phyloP scores from a whole-genome alignment of 192 early-diverging fungal species.

The Podila minutissima region DNA sequence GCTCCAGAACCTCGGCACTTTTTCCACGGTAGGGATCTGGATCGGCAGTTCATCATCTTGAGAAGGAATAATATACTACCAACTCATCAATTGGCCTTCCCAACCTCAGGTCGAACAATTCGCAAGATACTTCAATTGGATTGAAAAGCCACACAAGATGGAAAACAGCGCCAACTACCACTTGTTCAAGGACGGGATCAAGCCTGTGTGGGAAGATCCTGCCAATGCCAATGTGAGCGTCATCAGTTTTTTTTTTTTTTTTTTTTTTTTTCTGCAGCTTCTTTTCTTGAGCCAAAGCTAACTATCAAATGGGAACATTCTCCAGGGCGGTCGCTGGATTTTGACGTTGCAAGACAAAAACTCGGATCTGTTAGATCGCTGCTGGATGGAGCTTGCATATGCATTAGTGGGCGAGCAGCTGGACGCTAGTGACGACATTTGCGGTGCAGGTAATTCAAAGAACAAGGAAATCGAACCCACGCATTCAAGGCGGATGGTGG shows the following conservation, averaged over 20 bases:
- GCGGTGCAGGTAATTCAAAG: constrained; percentile 49
- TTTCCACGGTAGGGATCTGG: constrained; percentile 20
- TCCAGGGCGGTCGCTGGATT: constrained; percentile 56
- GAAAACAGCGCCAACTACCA: constrained; percentile 54
- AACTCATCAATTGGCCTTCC: background rate
- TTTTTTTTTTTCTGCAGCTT: background rate
- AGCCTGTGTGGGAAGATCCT: constrained; percentile 59
- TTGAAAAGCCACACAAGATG: constrained; percentile 52
- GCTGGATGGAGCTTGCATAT: constrained; percentile 55
- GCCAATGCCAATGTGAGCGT: constrained; percentile 53
- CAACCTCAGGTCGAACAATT: constrained; percentile 46
- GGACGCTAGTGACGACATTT: constrained; percentile 54
- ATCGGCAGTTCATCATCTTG: too few species aligned
- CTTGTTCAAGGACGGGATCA: constrained; percentile 56
- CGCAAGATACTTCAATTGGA: constrained; percentile 58
- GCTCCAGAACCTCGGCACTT: constrained; percentile 22
- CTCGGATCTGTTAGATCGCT: constrained; percentile 48
- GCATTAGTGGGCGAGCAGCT: constrained; percentile 55
- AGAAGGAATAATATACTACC: background rate
- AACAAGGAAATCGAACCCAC: background rate
- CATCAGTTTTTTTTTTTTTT: background rate
- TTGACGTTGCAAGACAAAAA: constrained; percentile 44
- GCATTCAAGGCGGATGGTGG: background rate
- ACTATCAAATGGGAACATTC: constrained; percentile 3
- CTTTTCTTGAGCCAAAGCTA: background rate